Base-by-base conservation (phyloP, 371 early-diverging fungal genomes). In the Lichtheimia corymbifera region DNA sequence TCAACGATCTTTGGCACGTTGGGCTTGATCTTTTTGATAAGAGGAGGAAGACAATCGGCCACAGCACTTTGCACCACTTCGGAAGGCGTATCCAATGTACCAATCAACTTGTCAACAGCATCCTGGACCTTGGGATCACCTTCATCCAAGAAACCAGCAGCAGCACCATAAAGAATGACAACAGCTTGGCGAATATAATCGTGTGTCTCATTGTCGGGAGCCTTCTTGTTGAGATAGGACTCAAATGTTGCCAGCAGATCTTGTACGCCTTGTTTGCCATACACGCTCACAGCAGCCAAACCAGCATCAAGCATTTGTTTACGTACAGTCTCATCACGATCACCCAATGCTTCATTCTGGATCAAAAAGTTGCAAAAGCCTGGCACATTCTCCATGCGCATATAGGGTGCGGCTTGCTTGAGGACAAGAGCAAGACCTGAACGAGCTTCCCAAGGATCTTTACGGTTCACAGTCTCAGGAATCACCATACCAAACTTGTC, bases 41-140 rank as follows among this genome's bases (percentile, higher is more conserved):
- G 76, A n/a, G 93, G 90, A n/a, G 96, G 94, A 59, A 98, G 77
- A 65, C 98, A 97, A 59, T 95, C 90, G 6, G 93, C 83, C 15
- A 97, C 97, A 15, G 97, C 97, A 24, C 88, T 82, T 77, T 98
- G 99, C 18, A 98, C 98, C 5, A 92, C 71, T 74, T 98, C 99
- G 0, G 96, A 93, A 4, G 98, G 98, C 12, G 97, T 98, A 52
- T 89, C 83, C 53, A 98, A 80, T 2, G 98, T 92, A 18, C 87
- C 94, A 30, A 97, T 82, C 55, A 98, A 75, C 67, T 90, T 93
- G 41, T 88, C 86, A 6, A 97, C 89, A 35, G 94, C 93, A 9
- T 84, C 82, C 1, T 85, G 86, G 41, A 97, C 88, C 69, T 89
- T 88, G 53, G 82, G 80, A 63, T 92, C 91, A 15, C 82, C 79